Evolutionary conservation across 768 basidiomycete species (phyloP).

Genomic region (Amanita molliuscula): DNA sequence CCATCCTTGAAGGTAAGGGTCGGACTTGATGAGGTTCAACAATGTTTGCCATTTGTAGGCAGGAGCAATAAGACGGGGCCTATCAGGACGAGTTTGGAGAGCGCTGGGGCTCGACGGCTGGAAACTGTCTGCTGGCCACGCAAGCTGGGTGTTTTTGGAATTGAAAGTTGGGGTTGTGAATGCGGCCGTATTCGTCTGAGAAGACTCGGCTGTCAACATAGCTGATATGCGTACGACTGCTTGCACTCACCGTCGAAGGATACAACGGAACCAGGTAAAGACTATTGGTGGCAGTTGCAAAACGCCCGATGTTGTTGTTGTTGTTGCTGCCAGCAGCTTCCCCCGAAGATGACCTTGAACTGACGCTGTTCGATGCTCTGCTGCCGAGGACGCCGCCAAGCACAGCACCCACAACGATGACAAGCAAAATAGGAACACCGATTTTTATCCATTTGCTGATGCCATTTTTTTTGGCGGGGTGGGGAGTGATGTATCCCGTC

Average conservation of each 20-base stretch:
- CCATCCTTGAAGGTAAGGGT: conserved; percentile 84
- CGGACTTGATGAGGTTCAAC: conserved; percentile 60
- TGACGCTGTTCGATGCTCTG: conserved; percentile 31
- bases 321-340: conserved; percentile 50
- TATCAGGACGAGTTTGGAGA: conserved; percentile 59
- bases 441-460: conserved; percentile 68
- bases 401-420: conserved; percentile 57
- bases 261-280: conserved; percentile 78
- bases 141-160: conserved; percentile 33
- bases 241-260: conserved; percentile 69
- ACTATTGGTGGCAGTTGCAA: conserved; percentile 71
- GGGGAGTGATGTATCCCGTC: conserved; percentile 56
- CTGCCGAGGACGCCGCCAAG: conserved; percentile 77
- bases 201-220: background rate
- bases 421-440: conserved; percentile 54
- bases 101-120: conserved; percentile 50
- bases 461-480: conserved; percentile 33
- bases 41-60: conserved; percentile 86
- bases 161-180: conserved; percentile 67
- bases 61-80: conserved; percentile 89
- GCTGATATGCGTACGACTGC: background rate
- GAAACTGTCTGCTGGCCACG: conserved; percentile 80
- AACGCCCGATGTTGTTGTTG: conserved; percentile 47
- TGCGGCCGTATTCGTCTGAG: conserved; percentile 63
- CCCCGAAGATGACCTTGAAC: conserved; percentile 33